Evolutionary conservation across 345 rosid genomes (phyloP), one percentile per base, ranked within the genome.

Genomic region (Cardiospermum halicacabum): DNA sequence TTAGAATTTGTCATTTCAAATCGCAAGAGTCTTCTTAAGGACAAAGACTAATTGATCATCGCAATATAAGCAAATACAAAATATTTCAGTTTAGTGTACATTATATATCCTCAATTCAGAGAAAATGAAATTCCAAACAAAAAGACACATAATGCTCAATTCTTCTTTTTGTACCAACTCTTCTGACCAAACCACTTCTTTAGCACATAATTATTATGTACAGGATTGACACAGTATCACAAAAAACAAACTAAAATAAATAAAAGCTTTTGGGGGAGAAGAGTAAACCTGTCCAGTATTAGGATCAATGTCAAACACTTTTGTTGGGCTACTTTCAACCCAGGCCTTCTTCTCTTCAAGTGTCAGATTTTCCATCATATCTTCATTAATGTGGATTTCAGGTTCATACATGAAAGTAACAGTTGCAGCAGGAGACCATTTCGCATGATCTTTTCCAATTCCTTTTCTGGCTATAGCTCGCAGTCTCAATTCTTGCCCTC

Each of bases 381-480:
- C 99, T 76, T 89, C 93, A 62, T 94, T 91, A 56, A 91, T 87
- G 25, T 79, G 77, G 9, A 94, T 91, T n/a, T 91, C 99, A 13
- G 99, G 96, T 72, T 89, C 96, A 70, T 83, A 88, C 96, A 94
- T 83, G 66, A 94, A 89, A 53, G 99, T 91, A 16, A 91, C 97
- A 34, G 99, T 91, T n/a, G 99, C 99, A 9, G 99, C 97, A 30
- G 99, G 99, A 31, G 97, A 91, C 97, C 97, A 91, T 72, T 94
- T 91, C 0, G 97, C 97, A 49, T 94, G 97, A 85, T 94, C 97
- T 77, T 91, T 94, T 39, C 92, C 96, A 5, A 94, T 94, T 26
- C 99, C 97, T 80, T 94, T 91, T 69, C 99, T 82, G 0, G 97
- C 99, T 39, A 94, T 94, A 7, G 96, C 97, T 71, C 96, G 83